Conservation (phyloP, 345 rosid genomes). For the Aquilaria malaccensis region DNA sequence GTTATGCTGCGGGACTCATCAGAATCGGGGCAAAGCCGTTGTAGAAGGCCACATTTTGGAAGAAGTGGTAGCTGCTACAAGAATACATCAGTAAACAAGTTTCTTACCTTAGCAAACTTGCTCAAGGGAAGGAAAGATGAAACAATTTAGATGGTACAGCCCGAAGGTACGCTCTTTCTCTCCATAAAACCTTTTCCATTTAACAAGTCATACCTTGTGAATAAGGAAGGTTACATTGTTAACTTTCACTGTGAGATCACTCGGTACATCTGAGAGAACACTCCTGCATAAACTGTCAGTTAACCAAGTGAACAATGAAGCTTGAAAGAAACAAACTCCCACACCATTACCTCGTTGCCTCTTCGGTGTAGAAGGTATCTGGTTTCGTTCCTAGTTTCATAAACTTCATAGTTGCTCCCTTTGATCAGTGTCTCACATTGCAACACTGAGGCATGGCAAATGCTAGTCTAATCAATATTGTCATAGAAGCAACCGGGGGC, state of each 20-base stretch:
- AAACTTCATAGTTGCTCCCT: constrained; percentile 66
- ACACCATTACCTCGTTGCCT: constrained; percentile 59
- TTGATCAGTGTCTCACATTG: constrained; percentile 9
- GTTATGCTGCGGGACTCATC: constrained; percentile 35
- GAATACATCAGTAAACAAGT: constrained; percentile 20
- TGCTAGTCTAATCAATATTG: too few relatives aligned
- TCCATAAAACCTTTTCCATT: neutral
- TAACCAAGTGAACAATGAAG: too few relatives aligned
- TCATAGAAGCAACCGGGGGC: too few relatives aligned
- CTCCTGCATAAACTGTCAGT: constrained; percentile 42
- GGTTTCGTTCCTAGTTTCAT: constrained; percentile 92
- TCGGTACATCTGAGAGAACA: constrained; percentile 53
- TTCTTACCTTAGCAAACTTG: neutral
- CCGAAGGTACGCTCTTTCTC: neutral
- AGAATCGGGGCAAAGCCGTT: constrained; percentile 42
- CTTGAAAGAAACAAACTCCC: too few relatives aligned
- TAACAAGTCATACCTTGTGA: constrained; percentile 57
- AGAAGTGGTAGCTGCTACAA: constrained; percentile 77
- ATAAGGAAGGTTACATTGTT: constrained; percentile 63
- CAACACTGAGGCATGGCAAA: neutral
- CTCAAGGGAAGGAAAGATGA: neutral
- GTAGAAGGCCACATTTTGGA: constrained; percentile 83
- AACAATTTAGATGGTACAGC: too few relatives aligned
- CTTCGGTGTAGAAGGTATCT: constrained; percentile 88
- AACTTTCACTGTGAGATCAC: constrained; percentile 59